Evolutionary conservation across 1,139 yeast genomes (phyloP).

Genomic region (Taiozyma onychis): DNA sequence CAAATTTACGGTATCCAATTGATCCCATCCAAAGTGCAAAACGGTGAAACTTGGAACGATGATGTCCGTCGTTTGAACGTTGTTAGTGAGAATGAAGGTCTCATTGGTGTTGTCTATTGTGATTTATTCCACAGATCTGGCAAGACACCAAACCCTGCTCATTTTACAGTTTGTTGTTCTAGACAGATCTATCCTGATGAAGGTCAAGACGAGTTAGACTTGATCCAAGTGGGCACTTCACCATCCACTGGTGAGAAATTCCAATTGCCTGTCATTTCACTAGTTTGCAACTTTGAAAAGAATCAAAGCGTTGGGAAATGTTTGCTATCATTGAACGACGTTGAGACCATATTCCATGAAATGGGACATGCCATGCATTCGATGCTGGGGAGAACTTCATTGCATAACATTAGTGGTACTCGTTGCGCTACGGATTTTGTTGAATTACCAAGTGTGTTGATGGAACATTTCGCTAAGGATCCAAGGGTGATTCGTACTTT

Average conservation of each 20-base stretch:
- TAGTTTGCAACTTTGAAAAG: conserved; percentile 78
- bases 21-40: conserved; percentile 54
- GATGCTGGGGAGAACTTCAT: conserved; percentile 84
- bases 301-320: conserved; percentile 31
- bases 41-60: conserved; percentile 89
- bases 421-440: conserved; percentile 96
- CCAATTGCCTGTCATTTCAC: conserved; percentile 85
- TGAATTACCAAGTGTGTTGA: conserved; percentile 88
- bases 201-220: conserved; percentile 29
- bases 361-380: conserved; percentile 99
- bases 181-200: conserved; percentile 60
- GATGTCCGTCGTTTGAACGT: conserved; percentile 84
- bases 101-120: conserved; percentile 61
- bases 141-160: conserved; percentile 78
- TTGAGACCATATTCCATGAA: conserved; percentile 93
- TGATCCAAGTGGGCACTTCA: conserved; percentile 34
- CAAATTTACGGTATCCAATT: conserved; percentile 72
- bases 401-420: conserved; percentile 93
- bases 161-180: conserved; percentile 94
- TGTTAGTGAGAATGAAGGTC: conserved; percentile 49
- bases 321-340: conserved; percentile 66
- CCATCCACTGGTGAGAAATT: conserved; percentile 37
- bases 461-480: conserved; percentile 90
- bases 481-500: conserved; percentile 67
- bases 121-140: conserved; percentile 60